Percentiles rank a stretch among this genome's conserved stretches.
These are phyloP conservation scores for Tarenaya hassleriana DNA, from an alignment of 345 rosid genomes.

Conservation along the genomic window DNA sequence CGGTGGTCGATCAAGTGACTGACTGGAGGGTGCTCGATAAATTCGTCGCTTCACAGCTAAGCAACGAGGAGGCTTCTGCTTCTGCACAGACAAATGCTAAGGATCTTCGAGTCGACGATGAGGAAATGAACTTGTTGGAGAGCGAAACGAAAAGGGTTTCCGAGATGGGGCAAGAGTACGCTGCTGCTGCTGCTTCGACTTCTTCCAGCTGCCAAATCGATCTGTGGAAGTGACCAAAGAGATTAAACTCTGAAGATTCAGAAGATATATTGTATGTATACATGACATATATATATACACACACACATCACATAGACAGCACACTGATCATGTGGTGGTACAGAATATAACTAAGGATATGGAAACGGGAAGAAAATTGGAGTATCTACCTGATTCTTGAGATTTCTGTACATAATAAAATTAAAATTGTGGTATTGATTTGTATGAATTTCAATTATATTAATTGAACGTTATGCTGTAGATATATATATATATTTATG, in stretches of 20 bases:
- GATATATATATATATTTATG: no score
- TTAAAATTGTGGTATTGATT: constrained; percentile 29
- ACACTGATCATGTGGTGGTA: constrained; percentile 25
- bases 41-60: constrained; percentile 87
- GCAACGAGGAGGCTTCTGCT: constrained; percentile 51
- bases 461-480: constrained; percentile 18
- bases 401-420: constrained; percentile 62
- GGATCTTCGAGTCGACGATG: constrained; percentile 14
- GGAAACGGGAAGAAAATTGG: constrained; percentile 22
- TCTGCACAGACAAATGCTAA: constrained; percentile 13
- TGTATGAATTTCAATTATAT: constrained; percentile 10
- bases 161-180: constrained; percentile 41
- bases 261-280: constrained; percentile 19
- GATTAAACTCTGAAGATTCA: constrained; percentile 21
- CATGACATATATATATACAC: background rate
- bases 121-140: constrained; percentile 30
- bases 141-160: constrained; percentile 39
- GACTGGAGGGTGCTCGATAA: constrained; percentile 95
- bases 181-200: constrained; percentile 34
- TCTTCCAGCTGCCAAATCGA: constrained; percentile 65
- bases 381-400: constrained; percentile 22
- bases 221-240: constrained; percentile 55
- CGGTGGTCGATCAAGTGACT: constrained; percentile 57
- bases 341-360: constrained; percentile 21
- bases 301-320: background rate